Percentiles rank a stretch among this genome's conserved stretches.
These are phyloP conservation scores for Sedum album DNA, from an alignment of 164 flowering plant genomes.

Conservation along the genomic window DNA sequence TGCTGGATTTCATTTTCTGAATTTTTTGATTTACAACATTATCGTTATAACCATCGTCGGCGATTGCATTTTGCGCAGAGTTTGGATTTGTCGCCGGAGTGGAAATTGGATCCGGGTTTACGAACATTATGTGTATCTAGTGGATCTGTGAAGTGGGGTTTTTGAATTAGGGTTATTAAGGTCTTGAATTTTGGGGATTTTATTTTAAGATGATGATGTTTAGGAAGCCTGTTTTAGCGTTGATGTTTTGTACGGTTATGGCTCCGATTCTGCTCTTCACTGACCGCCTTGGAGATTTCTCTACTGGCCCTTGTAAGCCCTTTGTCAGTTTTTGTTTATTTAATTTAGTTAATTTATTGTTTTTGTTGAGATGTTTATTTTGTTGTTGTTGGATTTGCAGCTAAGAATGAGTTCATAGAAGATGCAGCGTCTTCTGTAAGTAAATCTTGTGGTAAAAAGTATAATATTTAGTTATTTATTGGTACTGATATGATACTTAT, in stretches of 20 bases:
- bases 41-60: neutral
- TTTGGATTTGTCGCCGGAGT: neutral
- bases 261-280: conserved; percentile 79
- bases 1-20: neutral
- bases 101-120: neutral
- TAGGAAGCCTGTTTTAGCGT: conserved; percentile 45
- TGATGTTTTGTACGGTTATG: conserved; percentile 60
- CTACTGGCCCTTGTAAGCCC: conserved; percentile 31
- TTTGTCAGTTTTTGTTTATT: neutral
- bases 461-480: neutral
- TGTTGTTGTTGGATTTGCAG: conserved; percentile 28
- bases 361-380: neutral
- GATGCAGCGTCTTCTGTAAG: conserved; percentile 61
- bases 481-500: neutral
- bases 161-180: neutral
- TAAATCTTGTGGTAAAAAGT: conserved; percentile 7
- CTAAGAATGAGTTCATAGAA: conserved; percentile 44
- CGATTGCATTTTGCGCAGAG: neutral
- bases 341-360: neutral
- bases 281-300: conserved; percentile 45
- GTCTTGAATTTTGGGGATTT: neutral
- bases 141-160: neutral
- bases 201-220: conserved; percentile 38
- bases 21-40: neutral
- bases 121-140: neutral